Evolutionary conservation across 352 stramenopile species (phyloP).

Genomic region (Phytophthora cajani): DNA sequence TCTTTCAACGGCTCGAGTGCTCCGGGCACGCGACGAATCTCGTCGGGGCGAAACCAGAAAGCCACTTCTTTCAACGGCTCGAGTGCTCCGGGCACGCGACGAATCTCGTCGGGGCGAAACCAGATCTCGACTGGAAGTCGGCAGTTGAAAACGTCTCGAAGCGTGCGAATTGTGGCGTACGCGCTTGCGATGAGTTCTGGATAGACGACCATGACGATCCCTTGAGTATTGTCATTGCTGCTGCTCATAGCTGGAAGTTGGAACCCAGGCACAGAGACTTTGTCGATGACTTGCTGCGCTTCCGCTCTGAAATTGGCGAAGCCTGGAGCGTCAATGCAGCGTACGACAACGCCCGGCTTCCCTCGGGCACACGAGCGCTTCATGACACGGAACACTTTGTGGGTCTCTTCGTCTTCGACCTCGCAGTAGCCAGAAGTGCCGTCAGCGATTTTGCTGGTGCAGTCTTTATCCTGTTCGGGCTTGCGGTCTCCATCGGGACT

Average conservation of each 20-base stretch:
- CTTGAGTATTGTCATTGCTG: slow-evolving; percentile 26
- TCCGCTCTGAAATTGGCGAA: slow-evolving; percentile 62
- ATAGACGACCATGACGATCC: slow-evolving; percentile 75
- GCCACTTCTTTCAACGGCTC: too few species aligned
- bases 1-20: slow-evolving; percentile 21
- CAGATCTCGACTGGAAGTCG: slow-evolving; percentile 70
- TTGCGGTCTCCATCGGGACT: slow-evolving; percentile 46
- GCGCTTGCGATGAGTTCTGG: slow-evolving; percentile 65
- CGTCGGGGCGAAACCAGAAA: slow-evolving; percentile 62
- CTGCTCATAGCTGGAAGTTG: slow-evolving; percentile 2
- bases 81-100: slow-evolving; percentile 11
- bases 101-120: slow-evolving; percentile 48
- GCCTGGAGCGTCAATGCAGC: slow-evolving; percentile 48
- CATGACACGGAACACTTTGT: slow-evolving; percentile 69
- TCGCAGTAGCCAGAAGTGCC: slow-evolving; percentile 66
- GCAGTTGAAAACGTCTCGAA: slow-evolving; percentile 45
- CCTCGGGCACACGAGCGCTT: slow-evolving; percentile 55
- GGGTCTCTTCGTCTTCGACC: slow-evolving; percentile 51
- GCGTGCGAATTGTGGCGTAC: slow-evolving; percentile 57
- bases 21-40: slow-evolving; percentile 19
- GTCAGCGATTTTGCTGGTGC: slow-evolving; percentile 37
- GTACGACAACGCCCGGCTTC: slow-evolving; percentile 41
- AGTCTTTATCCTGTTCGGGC: slow-evolving; percentile 50
- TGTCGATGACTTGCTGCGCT: slow-evolving; percentile 5
- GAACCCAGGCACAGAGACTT: background rate